Base-by-base conservation (phyloP, 2,329 filamentous ascomycete species). In the Cercospora berteroae region DNA sequence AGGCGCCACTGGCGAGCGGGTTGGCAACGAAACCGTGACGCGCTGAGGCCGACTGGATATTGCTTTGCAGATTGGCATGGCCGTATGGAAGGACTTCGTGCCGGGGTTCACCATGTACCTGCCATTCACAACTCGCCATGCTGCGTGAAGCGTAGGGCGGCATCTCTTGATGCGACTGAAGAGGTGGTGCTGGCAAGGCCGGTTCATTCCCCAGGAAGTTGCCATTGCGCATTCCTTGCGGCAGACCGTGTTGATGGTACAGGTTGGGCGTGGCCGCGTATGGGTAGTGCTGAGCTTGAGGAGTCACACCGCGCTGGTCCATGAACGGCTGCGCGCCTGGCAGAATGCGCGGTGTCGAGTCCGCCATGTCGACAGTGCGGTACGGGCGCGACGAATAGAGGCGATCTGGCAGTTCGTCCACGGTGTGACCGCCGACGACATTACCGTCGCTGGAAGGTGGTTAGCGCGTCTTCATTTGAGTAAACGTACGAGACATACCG, bases 371-470 rank as follows among this genome's bases (percentile, higher is more conserved):
- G 55, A 58, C 55, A 2, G 13, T 58, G 27, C 31, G 13, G 16
- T 31, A 13, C 9, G 27, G 55, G 16, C 27, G 55, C n/a, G 18
- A 13, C 1, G 27, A 18, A 23, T 44, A 57, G 12, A 64, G 25
- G 16, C 60, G 67, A 20, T 65, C 42, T 12, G 64, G 66, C 1
- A 71, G 57, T 52, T 60, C 58, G 42, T 69, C 60, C 29, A 72
- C 65, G n/a, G 52, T 56, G 39, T 68, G 70, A 4, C 65, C 70
- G 67, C 70, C 70, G 31, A 67, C 57, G 59, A 68, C 67, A 57
- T 69, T 69, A 48, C 70, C 70, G 60, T 70, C 42, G 56, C 69
- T 64, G 62, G 23, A 42, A 39, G 59, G 42, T 50, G 42, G 57
- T 69, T 55, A 69, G 58, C 29, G 23, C 16, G 29, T 36, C 13